Conservation (phyloP, 768 basidiomycete genomes). For the Hortiboletus campestris region DNA sequence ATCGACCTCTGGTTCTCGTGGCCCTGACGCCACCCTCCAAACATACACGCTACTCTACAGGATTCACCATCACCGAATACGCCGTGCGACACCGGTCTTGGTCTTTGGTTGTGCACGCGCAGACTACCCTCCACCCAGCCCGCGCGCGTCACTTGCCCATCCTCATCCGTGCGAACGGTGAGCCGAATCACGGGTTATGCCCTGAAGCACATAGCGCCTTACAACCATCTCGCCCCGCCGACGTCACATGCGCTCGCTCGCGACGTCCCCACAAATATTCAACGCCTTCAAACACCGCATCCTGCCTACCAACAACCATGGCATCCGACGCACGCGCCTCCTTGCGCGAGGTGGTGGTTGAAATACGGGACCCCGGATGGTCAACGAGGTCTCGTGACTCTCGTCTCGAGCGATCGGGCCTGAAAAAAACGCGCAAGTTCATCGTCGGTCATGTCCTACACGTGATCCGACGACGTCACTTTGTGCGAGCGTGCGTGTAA, state of each 20-base stretch:
- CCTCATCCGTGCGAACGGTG: no score
- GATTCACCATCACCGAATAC: no score
- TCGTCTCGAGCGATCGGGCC: not conserved
- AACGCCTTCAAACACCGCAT: not conserved
- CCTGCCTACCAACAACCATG: not conserved
- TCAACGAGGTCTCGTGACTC: not conserved
- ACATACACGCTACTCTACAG: no score
- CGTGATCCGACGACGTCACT: not conserved
- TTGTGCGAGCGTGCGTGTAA: not conserved
- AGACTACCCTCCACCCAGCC: no score
- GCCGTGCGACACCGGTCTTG: no score
- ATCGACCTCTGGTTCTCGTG: no score
- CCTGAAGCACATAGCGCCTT: not conserved
- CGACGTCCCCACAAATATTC: not conserved
- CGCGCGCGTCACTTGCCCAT: no score
- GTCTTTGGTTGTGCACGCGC: no score
- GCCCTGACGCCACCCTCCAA: no score
- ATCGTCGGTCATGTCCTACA: not conserved
- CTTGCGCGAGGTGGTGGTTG: no score
- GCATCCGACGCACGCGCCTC: not conserved
- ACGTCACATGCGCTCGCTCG: not conserved
- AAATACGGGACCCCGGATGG: not conserved
- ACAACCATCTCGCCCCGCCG: not conserved
- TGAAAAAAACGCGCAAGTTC: conserved; percentile 2
- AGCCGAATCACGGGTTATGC: no score